Evolutionary conservation across 805 yeast genomes (phyloP).

Genomic region (Spathaspora gorwiae): DNA sequence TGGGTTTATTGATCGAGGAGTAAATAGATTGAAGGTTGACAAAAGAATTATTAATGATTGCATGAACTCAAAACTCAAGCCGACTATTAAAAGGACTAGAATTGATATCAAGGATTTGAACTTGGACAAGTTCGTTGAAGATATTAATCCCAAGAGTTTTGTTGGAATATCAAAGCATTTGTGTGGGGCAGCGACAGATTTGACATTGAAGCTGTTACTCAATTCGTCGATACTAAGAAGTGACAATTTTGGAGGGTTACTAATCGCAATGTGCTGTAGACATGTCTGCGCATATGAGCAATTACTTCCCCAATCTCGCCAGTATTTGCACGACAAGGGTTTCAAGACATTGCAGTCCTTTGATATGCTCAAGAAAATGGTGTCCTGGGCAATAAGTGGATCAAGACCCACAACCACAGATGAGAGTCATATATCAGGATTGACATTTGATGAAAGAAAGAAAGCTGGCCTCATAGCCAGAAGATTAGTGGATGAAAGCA

Average conservation of each 20-base stretch:
- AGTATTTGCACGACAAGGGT: slow-evolving; percentile 32
- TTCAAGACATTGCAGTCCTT: slow-evolving; percentile 36
- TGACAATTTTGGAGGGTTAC: slow-evolving; percentile 46
- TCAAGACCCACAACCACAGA: slow-evolving; percentile 27
- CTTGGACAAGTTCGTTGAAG: slow-evolving; percentile 42
- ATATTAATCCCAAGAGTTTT: slow-evolving; percentile 16
- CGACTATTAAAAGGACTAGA: slow-evolving; percentile 48
- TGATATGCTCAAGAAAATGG: slow-evolving; percentile 52
- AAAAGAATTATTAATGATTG: slow-evolving; percentile 57
- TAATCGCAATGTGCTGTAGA: slow-evolving; percentile 91
- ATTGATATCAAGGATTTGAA: slow-evolving; percentile 77
- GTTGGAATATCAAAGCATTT: slow-evolving; percentile 82
- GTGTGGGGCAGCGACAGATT: slow-evolving; percentile 92
- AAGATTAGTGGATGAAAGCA: slow-evolving; percentile 68
- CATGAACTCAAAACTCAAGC: slow-evolving; percentile 17
- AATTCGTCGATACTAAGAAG: slow-evolving; percentile 25
- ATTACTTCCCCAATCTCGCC: slow-evolving; percentile 45
- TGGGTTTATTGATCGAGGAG: slow-evolving; percentile 70
- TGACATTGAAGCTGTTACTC: slow-evolving; percentile 64
- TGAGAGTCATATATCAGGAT: slow-evolving; percentile 10
- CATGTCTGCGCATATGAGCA: slow-evolving; percentile 70
- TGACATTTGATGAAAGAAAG: slow-evolving; percentile 45
- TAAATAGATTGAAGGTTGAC: slow-evolving; percentile 76
- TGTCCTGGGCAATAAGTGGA: slow-evolving; percentile 90
- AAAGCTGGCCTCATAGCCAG: slow-evolving; percentile 64